Evolutionary conservation across 2,329 filamentous ascomycete genomes (phyloP).

Genomic region (Alternaria ventricosa): DNA sequence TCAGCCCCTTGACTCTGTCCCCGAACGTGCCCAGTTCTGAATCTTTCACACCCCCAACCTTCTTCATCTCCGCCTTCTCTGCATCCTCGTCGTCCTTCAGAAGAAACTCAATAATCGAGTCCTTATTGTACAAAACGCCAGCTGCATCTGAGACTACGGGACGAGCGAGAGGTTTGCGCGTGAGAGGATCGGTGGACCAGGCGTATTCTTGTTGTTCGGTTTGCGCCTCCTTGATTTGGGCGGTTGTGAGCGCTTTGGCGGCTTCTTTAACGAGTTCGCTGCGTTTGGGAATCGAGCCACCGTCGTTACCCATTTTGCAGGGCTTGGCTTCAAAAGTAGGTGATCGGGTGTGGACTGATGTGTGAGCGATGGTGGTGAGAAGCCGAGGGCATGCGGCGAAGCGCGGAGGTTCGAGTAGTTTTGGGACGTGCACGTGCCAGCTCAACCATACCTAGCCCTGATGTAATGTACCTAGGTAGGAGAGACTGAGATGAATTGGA

Average conservation of each 20-base stretch:
- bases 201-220: constrained; percentile 84
- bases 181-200: constrained; percentile 90
- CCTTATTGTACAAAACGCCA: constrained; percentile 93
- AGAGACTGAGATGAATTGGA: no score
- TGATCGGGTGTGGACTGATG: not conserved
- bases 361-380: not conserved
- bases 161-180: constrained; percentile 72
- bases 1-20: constrained; percentile 75
- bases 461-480: no score
- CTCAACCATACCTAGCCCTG: not conserved
- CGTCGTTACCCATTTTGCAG: constrained; percentile 87
- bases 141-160: constrained; percentile 84
- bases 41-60: constrained; percentile 52
- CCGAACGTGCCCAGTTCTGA: constrained; percentile 57
- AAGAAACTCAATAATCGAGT: constrained; percentile 77
- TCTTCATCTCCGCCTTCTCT: constrained; percentile 64
- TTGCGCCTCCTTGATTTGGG: constrained; percentile 86
- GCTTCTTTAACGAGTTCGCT: constrained; percentile 96
- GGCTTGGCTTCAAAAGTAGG: not conserved
- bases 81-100: constrained; percentile 62
- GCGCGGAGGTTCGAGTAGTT: constrained; percentile 25
- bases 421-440: constrained; percentile 20
- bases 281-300: constrained; percentile 91
- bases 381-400: constrained; percentile 25
- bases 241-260: constrained; percentile 78